Base-by-base conservation (phyloP, 768 basidiomycete species). In the Pleurotus giganteus region DNA sequence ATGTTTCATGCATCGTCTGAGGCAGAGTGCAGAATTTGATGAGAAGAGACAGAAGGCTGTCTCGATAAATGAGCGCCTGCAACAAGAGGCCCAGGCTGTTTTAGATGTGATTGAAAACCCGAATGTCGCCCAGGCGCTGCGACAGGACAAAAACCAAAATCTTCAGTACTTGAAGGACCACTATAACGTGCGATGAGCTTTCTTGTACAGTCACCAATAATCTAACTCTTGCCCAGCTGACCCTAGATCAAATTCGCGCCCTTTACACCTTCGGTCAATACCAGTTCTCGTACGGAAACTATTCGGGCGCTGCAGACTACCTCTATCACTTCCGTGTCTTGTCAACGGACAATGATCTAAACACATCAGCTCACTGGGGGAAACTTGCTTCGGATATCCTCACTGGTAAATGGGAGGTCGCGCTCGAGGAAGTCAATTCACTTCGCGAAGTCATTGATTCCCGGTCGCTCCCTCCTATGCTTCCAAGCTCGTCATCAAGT, bases 221-320 rank as follows among this genome's bases (percentile, higher is more conserved):
- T 17, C 42, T 21, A 44, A 55, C 23, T 31, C 41, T 43, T 54
- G 34, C 62, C 0, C 70, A 98, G 96, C 84, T 99, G 55, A 94
- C 90, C 13, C 76, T 94, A 57, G 94, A 96, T 56, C 92, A 97
- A 83, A 97, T 98, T 67, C 91, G 87, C 39, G 91, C 91, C 1
- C 77, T 99, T 7, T 98, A 99, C 78, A 93, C 94, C 74, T 98
- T 96, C 73, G 97, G 97, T 52, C 90, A 98, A 67, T 98, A 95
- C 77, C 95, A 97, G 74, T 99, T 93, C 74, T 91, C 96, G n/a
- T 92, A 92, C 69, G 97, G 97, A 41, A 93, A 94, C 71, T 99
- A 99, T 77, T 88, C 86, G 63, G 91, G 91, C 46, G 94, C 97
- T 13, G 94, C 95, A 45, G 94, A 98, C 71, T 98, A 97, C 74